Conservation (phyloP, 371 early-diverging fungal species). For the Synchytrium microbalum region DNA sequence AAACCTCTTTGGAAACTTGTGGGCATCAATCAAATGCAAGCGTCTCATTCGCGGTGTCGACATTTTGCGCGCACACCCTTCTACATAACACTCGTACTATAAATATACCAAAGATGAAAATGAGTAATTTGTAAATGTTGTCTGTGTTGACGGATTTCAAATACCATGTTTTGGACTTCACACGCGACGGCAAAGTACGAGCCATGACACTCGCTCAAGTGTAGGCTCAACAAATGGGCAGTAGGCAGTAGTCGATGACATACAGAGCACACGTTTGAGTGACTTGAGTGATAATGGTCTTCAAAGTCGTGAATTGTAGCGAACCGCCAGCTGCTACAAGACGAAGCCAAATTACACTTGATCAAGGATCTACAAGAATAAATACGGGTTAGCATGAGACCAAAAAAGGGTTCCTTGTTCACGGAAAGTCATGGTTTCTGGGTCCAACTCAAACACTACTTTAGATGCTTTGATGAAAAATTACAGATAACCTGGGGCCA, state of each 20-base stretch:
- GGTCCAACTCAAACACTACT: too few relatives aligned
- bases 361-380: too few relatives aligned
- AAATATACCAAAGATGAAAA: background rate
- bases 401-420: too few relatives aligned
- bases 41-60: slow-evolving; percentile 44
- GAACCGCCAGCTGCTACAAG: slow-evolving; percentile 6
- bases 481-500: too few relatives aligned
- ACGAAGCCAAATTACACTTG: background rate
- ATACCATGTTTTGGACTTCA: slow-evolving; percentile 14
- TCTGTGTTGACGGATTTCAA: background rate
- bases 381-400: too few relatives aligned
- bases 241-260: slow-evolving; percentile 30
- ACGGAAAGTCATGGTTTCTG: too few relatives aligned
- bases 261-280: slow-evolving; percentile 21
- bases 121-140: background rate
- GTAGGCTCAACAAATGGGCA: slow-evolving; percentile 23
- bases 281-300: slow-evolving; percentile 18
- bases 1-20: slow-evolving; percentile 54
- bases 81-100: slow-evolving; percentile 66
- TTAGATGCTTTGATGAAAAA: too few relatives aligned
- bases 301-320: slow-evolving; percentile 17
- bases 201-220: slow-evolving; percentile 31
- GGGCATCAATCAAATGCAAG: slow-evolving; percentile 58
- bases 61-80: slow-evolving; percentile 46
- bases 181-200: slow-evolving; percentile 27